Evolutionary conservation across 2,329 filamentous ascomycete genomes (phyloP).

Genomic region (Sarocladium brachiariae): DNA sequence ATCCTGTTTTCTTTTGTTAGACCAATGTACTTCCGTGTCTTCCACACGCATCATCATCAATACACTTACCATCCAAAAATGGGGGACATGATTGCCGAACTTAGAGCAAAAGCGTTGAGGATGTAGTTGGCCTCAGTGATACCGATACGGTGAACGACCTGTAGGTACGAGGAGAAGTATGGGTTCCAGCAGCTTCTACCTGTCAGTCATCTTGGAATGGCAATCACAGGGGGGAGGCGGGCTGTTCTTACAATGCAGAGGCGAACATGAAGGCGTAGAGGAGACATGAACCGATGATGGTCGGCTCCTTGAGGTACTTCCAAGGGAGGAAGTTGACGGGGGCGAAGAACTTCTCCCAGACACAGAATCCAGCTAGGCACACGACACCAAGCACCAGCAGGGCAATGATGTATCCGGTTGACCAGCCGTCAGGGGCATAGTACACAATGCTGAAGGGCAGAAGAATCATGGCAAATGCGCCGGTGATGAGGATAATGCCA

Average conservation of each 20-base stretch:
- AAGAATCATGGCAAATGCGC: constrained; percentile 40
- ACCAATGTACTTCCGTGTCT: no score
- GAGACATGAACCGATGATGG: constrained; percentile 37
- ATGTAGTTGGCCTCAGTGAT: constrained; percentile 35
- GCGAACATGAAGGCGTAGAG: constrained; percentile 28
- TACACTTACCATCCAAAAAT: constrained; percentile 40
- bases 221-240: no score
- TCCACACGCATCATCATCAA: no score
- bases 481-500: constrained; percentile 41
- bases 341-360: constrained; percentile 50
- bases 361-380: constrained; percentile 36
- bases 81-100: constrained; percentile 37
- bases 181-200: constrained; percentile 38
- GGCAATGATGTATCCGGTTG: constrained; percentile 31
- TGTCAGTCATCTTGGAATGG: no score
- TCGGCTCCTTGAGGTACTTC: constrained; percentile 37
- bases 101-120: constrained; percentile 39
- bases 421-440: constrained; percentile 27
- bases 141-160: constrained; percentile 35
- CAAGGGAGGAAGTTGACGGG: constrained; percentile 48
- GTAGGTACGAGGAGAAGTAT: constrained; percentile 45
- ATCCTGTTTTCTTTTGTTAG: no score
- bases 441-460: constrained; percentile 37
- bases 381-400: constrained; percentile 40
- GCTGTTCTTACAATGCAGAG: no score